These are phyloP conservation scores for Flaveria linearis DNA, from an alignment of 129 eudicot genomes.

Conservation along the genomic window DNA sequence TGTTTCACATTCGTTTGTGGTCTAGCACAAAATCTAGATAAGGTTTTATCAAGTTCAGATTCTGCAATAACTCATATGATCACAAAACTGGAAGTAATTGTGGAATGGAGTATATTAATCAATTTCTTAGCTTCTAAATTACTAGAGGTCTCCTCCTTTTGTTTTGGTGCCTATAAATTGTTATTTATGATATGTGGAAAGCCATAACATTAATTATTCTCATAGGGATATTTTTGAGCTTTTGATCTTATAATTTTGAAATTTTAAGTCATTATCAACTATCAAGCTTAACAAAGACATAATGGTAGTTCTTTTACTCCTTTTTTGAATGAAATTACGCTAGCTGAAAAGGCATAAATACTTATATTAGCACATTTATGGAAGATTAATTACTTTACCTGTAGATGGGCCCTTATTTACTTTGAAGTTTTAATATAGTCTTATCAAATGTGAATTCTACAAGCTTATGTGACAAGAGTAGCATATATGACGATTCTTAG, in stretches of 20 bases:
- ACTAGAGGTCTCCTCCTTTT: slow-evolving; percentile 9
- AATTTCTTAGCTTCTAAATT: neutral
- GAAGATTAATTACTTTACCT: neutral
- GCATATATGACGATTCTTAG: slow-evolving; percentile 22
- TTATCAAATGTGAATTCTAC: neutral
- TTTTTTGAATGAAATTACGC: neutral
- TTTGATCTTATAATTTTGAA: neutral
- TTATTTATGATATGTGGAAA: neutral
- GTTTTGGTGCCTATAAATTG: neutral
- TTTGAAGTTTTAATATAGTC: neutral
- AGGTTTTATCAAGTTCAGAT: slow-evolving; percentile 12
- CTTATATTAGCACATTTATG: neutral
- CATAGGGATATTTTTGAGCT: neutral
- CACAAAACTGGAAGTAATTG: neutral
- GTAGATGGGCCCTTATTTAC: neutral
- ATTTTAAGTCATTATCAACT: neutral
- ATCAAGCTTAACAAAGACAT: neutral
- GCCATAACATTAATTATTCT: neutral
- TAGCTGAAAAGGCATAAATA: neutral
- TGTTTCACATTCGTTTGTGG: neutral
- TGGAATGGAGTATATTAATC: neutral
- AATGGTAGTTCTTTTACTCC: neutral
- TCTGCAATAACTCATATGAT: neutral
- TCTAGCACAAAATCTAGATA: neutral
- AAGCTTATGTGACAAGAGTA: slow-evolving; percentile 10